phyloP scores from a whole-genome alignment of 306 rosid species.

The peach (Prunus persica) region DNA sequence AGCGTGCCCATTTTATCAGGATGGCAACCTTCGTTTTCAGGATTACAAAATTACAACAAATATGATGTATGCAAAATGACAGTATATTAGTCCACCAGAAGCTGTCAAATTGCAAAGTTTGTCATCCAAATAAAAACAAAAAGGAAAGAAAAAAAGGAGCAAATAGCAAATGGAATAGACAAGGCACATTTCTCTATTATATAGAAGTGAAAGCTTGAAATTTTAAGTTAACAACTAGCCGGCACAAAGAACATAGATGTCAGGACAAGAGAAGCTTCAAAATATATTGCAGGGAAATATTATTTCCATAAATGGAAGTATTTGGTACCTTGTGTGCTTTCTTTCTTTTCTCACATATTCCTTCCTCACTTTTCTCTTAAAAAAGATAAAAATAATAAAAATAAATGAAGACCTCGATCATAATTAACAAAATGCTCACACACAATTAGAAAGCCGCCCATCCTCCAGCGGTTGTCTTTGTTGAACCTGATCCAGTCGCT shows the following conservation, averaged over 20 bases:
- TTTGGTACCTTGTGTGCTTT: slow-evolving; percentile 33
- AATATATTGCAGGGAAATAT: slow-evolving; percentile 40
- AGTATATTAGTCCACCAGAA: not conserved
- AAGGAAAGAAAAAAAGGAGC: not conserved
- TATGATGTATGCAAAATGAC: not conserved
- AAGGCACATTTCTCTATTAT: slow-evolving; percentile 6
- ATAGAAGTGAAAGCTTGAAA: not conserved
- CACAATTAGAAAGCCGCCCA: slow-evolving; percentile 96
- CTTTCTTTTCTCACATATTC: slow-evolving; percentile 35
- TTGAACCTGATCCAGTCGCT: slow-evolving; percentile 53
- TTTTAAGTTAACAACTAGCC: not conserved
- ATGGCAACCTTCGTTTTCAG: not conserved
- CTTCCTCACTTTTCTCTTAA: slow-evolving; percentile 27
- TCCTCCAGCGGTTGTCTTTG: slow-evolving; percentile 69
- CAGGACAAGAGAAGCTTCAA: slow-evolving; percentile 20
- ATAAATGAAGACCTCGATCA: slow-evolving; percentile 35
- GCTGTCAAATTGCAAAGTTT: not conserved
- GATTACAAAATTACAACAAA: not conserved
- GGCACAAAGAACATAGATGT: slow-evolving; percentile 12
- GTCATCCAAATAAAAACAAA: not conserved
- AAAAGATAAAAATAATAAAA: slow-evolving; percentile 31
- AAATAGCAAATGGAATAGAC: not conserved
- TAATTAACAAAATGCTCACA: slow-evolving; percentile 39
- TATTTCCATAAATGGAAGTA: slow-evolving; percentile 30
- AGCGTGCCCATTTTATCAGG: not conserved